Base-by-base conservation (phyloP, 2,329 filamentous ascomycete species). In the Talaromyces sp. region DNA sequence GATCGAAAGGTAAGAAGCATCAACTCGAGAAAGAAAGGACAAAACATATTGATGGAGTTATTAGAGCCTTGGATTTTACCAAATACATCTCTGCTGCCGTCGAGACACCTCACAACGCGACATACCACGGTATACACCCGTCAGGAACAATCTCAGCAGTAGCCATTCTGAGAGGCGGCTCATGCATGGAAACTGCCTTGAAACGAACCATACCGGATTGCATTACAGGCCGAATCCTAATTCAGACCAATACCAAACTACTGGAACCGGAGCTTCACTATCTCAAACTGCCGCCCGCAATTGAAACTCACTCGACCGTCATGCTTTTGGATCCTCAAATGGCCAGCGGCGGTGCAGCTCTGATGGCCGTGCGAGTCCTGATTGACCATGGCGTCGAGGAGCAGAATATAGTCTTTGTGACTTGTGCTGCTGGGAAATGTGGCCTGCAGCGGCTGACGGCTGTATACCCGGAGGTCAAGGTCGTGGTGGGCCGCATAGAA, bases 311-410 rank as follows among this genome's bases (percentile, higher is more conserved):
- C 70, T 87, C 90, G 65, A 88, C 88, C 55, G 91, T 99, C 19
- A 80, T 99, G 62, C 80, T 99, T 8, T 80, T 97, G 21, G 94
- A 97, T 74, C 88, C 92, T 14, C 94, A 99, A 72, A 97, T 97
- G 89, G 91, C 91, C 27, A 92, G 88, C 63, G 94, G 94, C 50
- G 93, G 92, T 38, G 85, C 86, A 12, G 86, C 85, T 4, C 79
- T 99, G 61, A 99, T 99, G 94, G 92, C 94, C 0, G 92, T 97
- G 48, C 89, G 94, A 70, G 91, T 97, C n/a, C 79, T 99, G 57
- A 86, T 96, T 17, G 94, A 99, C 73, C 92, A 97, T 70, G 94
- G 94, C 11, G 92, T 97, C 7, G 79, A 85, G 6, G 88, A 94
- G 70, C 85, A 91, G 52, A 88, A 83, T 65, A 96, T 99, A 65